Percentiles rank a stretch among this genome's conserved stretches.
These are phyloP conservation scores for Cladorrhinum samala DNA, from an alignment of 495 filamentous ascomycete genomes.

Conservation along the genomic window DNA sequence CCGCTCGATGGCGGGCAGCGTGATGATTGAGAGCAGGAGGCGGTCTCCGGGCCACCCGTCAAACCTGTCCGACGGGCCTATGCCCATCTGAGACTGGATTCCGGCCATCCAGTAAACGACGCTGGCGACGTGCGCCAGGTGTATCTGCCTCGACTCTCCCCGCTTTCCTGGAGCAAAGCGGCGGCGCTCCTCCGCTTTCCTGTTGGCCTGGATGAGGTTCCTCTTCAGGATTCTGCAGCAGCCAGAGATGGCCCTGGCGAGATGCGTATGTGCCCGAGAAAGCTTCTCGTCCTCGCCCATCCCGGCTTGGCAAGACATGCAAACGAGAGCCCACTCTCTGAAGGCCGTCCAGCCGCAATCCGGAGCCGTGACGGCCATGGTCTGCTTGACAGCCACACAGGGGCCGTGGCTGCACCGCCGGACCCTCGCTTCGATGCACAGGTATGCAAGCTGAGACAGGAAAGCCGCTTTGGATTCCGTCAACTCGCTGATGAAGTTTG, in stretches of 20 bases:
- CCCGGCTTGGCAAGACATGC: neutral
- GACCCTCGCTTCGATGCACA: neutral
- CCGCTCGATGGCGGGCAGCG: neutral
- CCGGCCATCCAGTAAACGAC: neutral
- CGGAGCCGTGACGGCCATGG: neutral
- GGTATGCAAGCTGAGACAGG: neutral
- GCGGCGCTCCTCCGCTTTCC: neutral
- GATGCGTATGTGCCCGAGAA: neutral
- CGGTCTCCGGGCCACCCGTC: neutral
- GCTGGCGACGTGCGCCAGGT: neutral
- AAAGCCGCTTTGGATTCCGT: neutral
- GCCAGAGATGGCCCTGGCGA: neutral
- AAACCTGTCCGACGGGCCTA: neutral
- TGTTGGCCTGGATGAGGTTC: neutral
- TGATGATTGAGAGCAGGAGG: neutral
- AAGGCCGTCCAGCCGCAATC: neutral
- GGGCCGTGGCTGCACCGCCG: neutral
- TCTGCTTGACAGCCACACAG: neutral
- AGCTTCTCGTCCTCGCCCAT: neutral
- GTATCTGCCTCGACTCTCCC: neutral
- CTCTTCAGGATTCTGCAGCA: neutral
- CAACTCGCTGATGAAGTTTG: neutral
- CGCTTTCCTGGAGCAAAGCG: neutral
- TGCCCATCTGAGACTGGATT: conserved; percentile 2
- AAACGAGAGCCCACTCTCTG: neutral